Percentiles rank a stretch among this genome's conserved stretches.
Conservation (phyloP, 2,329 filamentous ascomycete species). For the Tolypocladium tropicale region DNA sequence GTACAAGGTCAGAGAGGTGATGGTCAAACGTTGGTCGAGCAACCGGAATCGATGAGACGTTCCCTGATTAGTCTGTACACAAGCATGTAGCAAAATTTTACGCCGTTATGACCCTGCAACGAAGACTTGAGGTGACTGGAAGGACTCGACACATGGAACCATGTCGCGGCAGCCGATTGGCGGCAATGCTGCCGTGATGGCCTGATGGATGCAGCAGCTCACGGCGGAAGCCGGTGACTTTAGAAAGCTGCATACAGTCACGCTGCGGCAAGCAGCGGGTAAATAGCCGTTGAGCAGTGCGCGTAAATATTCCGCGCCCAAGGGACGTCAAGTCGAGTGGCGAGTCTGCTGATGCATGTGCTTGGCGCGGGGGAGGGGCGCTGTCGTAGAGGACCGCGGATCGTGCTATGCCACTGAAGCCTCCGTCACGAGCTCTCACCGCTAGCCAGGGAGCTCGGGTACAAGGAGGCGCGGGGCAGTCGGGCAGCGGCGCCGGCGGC, state of each 20-base stretch:
- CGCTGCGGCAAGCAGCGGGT: background rate
- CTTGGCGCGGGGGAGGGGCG: background rate
- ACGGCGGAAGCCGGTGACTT: background rate
- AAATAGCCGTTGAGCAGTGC: background rate
- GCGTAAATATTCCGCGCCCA: too few species aligned
- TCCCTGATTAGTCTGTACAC: background rate
- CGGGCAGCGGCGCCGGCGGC: background rate
- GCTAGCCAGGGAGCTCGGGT: too few species aligned
- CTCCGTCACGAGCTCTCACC: background rate
- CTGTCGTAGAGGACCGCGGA: background rate
- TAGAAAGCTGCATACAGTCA: background rate
- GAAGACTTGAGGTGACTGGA: background rate
- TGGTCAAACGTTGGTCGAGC: constrained; percentile 72
- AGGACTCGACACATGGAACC: background rate
- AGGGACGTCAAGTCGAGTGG: background rate
- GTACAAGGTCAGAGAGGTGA: constrained; percentile 73
- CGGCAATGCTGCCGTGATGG: background rate
- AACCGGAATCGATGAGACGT: constrained; percentile 52
- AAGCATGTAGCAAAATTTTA: background rate
- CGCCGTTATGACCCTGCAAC: background rate
- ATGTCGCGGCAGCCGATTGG: background rate
- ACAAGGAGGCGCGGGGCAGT: background rate
- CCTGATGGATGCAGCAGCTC: background rate
- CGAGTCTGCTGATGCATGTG: background rate
- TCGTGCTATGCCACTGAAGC: too few species aligned